These are phyloP conservation scores for Aureobasidium lini DNA, from an alignment of 2,329 filamentous ascomycete genomes.

Conservation along the genomic window DNA sequence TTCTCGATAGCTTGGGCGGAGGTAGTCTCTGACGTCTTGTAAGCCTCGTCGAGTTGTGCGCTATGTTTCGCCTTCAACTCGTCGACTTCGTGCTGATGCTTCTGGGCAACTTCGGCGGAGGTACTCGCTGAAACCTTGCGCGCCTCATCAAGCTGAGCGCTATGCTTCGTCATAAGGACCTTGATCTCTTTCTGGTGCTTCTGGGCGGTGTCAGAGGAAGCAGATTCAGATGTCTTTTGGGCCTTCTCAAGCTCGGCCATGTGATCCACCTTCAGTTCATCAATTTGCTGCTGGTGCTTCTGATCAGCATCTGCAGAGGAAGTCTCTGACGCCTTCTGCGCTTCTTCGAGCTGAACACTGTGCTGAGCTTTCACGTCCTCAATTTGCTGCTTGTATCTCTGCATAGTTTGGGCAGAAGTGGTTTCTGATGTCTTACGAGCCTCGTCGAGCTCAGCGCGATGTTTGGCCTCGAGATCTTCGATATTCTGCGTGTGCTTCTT, in stretches of 20 bases:
- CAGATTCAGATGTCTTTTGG: neutral
- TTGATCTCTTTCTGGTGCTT: neutral
- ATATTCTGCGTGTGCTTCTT: slow-evolving; percentile 2
- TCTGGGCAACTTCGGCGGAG: neutral
- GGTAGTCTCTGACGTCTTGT: neutral
- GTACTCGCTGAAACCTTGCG: neutral
- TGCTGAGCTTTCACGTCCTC: slow-evolving; percentile 1
- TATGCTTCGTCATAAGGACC: slow-evolving; percentile 4
- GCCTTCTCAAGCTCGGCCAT: neutral
- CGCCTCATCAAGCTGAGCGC: neutral
- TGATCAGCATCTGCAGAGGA: neutral
- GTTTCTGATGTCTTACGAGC: neutral
- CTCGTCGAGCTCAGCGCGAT: neutral
- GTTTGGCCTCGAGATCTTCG: neutral
- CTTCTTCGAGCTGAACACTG: neutral
- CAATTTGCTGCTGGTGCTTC: neutral
- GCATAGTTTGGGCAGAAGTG: neutral
- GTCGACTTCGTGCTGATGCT: slow-evolving; percentile 1
- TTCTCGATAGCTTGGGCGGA: neutral
- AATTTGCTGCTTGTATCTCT: neutral
- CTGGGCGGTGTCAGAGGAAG: neutral
- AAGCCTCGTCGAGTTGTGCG: neutral
- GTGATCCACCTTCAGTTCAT: neutral
- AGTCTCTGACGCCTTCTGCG: neutral
- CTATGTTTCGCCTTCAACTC: neutral